Evolutionary conservation across 768 basidiomycete genomes (phyloP), one percentile per base, ranked within the genome.

Genomic region (Psilocybe cyanescens): DNA sequence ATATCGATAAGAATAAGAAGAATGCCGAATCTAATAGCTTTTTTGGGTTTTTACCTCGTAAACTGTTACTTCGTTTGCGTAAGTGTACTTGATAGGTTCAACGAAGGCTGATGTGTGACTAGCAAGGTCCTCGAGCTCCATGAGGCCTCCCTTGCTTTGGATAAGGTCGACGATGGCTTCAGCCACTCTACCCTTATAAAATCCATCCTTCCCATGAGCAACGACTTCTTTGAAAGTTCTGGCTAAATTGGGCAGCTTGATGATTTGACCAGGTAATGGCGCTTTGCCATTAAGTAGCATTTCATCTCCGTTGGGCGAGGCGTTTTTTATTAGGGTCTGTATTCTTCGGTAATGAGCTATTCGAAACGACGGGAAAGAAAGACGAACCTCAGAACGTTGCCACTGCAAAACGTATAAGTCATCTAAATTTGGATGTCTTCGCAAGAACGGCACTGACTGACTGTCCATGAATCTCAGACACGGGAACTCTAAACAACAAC

Each of bases 111-210:
- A 88, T 53, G 83, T 76, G 70, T 97, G 95, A 49, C 82, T 80
- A n/a, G 90, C 91, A 44, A 99, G 85, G 73, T 99, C 97, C n/a
- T 90, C 87, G 11, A 98, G 82, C 53, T 90, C 90, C 95, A 99
- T 96, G 7, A 95, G 84, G 17, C 97, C 97, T 16, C 97, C 97
- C 67, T 90, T 83, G 73, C 86, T 88, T 74, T 93, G 79, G 52
- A 97, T 84, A 31, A 98, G 81, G 52, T 95, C 87, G 8, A 96
- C 91, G 58, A 97, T 92, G 3, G 92, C 93, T 72, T 96, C 80
- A 0, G 97, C 97, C 14, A 99, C 75, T 14, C 92, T 80, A 1
- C 97, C 97, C 70, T 89, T 94, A 77, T 99, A 99, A 74, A 94
- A 99, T 0, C 97, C 97, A 59, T 90, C 88, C 68, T 91, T 95